Evolutionary conservation across 169 alveolate genomes (phyloP), one percentile per base, ranked within the genome.

Genomic region (Toxoplasma gondii): DNA sequence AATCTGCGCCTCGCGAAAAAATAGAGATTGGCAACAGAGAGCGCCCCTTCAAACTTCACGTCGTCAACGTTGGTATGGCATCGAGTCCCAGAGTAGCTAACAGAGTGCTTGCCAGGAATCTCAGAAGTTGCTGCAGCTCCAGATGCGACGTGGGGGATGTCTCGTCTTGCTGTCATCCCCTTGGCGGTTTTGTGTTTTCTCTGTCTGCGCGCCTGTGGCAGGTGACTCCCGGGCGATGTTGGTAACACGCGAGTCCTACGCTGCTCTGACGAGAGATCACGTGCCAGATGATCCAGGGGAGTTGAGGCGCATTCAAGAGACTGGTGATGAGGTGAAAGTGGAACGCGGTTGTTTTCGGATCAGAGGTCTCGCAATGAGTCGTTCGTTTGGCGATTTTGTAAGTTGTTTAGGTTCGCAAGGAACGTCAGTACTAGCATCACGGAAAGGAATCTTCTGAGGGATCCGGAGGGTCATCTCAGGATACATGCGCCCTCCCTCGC

Each of bases 151-250:
- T 49, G 58, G 58, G 4, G 12, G 58, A 49, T 49, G 58, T 49
- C 58, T 49, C 58, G 12, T 49, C 12, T 12, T 49, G 58, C 58
- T 49, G 58, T 49, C 58, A 49, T 12, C 4, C 4, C 22, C 58
- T 49, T 49, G 58, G 58, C 58, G 12, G 4, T 49, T 49, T 12
- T 49, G 4, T 4, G 12, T 12, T 49, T 49, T n/a, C n/a, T 49
- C 12, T 12, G 58, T 49, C 58, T 49, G 58, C 58, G 12, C 58
- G 22, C 22, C 29, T 27, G 90, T 1, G 12, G 38, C 43, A 86
- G 92, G 92, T 31, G 92, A 86, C 45, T 86, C 92, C 27, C 78
- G 92, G 41, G 92, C 80, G 41, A 1, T 53, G 92, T 22, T 86
- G 43, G 2, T 86, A 22, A 58, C 2, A 5, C 39, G 19, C 9